phyloP scores from a whole-genome alignment of 2,329 filamentous ascomycete genomes.

The Trichoderma sp. region DNA sequence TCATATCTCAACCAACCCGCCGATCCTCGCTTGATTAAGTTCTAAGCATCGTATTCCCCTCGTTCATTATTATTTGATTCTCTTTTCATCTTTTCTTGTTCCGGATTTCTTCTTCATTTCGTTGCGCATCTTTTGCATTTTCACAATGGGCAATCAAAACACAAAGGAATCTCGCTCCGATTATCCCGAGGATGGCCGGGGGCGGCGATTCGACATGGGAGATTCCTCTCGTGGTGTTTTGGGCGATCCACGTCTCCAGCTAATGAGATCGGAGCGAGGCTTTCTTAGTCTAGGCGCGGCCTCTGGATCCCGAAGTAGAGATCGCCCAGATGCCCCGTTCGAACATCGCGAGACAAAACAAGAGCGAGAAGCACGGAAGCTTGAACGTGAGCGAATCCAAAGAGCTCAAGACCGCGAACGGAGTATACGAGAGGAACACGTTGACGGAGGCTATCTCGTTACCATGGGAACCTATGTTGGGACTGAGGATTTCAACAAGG shows the following conservation, averaged over 20 bases:
- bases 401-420: constrained; percentile 83
- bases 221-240: constrained; percentile 28
- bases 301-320: constrained; percentile 41
- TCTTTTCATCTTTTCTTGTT: not conserved
- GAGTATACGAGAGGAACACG: constrained; percentile 87
- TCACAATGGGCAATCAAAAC: constrained; percentile 43
- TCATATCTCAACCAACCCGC: not conserved
- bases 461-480: constrained; percentile 94
- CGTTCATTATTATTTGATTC: not conserved
- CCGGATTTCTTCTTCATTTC: not conserved
- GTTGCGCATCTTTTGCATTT: not conserved
- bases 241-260: constrained; percentile 28
- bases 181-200: constrained; percentile 30
- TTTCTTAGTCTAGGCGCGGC: constrained; percentile 49
- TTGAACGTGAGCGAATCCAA: constrained; percentile 76
- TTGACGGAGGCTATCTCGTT: constrained; percentile 92
- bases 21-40: not conserved
- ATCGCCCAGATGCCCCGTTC: constrained; percentile 47
- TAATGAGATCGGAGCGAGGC: constrained; percentile 46
- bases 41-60: not conserved
- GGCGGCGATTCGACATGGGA: constrained; percentile 25
- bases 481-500: constrained; percentile 89
- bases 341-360: constrained; percentile 84
- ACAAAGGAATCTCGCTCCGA: constrained; percentile 43
- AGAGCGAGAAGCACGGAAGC: constrained; percentile 81